Evolutionary conservation across 192 early-diverging fungal species (phyloP), one percentile per base, ranked within the genome.

Genomic region (Mortierella alpina): DNA sequence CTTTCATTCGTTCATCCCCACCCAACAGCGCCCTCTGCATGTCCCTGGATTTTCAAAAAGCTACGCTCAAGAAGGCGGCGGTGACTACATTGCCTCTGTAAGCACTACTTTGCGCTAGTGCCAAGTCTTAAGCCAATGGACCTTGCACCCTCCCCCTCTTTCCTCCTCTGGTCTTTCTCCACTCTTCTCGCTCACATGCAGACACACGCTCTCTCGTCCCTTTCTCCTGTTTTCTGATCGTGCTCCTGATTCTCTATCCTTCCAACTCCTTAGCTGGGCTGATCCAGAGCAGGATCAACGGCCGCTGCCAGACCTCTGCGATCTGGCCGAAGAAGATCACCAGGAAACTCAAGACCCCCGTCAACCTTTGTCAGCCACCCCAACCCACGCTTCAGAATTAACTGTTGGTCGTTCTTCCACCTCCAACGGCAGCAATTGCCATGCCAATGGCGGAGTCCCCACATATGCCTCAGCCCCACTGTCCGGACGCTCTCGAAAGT

Each of bases 81-180:
- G 77, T 80, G 39, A 68, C 59, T 18, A 80, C 70, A 45, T 48
- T 68, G 47, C 77, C 77, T 14, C 47, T 64, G 77, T 80, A 80
- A 54, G 77, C 50, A 17, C 48, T 22, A 50, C 9, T 8, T 5
- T 18, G 9, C 50, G 9, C 31, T 20, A 66, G 6, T 31, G 15
- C n/a, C 45, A 40, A 23, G 40, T 18, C 41, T 40, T 15, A 8
- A 66, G 14, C 20, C 52, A 54, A 7, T 3, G 23, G 12, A 1
- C 6, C 5, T 57, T 57, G 41, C 41, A 53, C 46, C 51, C 20
- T 68, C 40, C n/a, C 7, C 6, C 22, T 41, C n/a, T 17, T 42
- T 59, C 46, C 14, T n/a, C n/a, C n/a, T n/a, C n/a, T n/a, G n/a
- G n/a, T n/a, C n/a, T n/a, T n/a, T n/a, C n/a, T n/a, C n/a, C 56